Percentiles rank a stretch among this genome's conserved stretches.
These are phyloP conservation scores for Ascochyta viciae-villosae DNA, from an alignment of 2,329 filamentous ascomycete species.

Conservation along the genomic window DNA sequence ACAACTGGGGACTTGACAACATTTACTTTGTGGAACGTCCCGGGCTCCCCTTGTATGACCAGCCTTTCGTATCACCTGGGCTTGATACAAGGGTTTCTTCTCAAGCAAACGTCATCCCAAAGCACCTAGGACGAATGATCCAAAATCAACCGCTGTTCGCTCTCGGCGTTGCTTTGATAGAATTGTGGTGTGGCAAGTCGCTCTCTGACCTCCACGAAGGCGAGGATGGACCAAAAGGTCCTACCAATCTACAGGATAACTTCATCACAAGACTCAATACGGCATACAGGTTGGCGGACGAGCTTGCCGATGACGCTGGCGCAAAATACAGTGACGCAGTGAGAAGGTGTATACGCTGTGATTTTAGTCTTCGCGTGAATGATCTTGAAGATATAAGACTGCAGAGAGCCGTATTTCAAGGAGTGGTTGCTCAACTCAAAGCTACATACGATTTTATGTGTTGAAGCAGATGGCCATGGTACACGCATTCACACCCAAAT, in stretches of 20 bases:
- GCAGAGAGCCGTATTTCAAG: constrained; percentile 38
- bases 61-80: background rate
- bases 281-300: constrained; percentile 28
- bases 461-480: background rate
- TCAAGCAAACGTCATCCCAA: background rate
- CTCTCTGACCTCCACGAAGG: constrained; percentile 28
- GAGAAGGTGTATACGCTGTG: constrained; percentile 41
- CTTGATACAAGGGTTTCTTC: background rate
- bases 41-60: constrained; percentile 20
- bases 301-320: constrained; percentile 38
- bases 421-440: constrained; percentile 39
- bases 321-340: constrained; percentile 41
- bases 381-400: constrained; percentile 39
- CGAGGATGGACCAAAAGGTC: constrained; percentile 14
- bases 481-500: background rate
- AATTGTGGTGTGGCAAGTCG: constrained; percentile 42
- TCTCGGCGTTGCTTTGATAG: constrained; percentile 43
- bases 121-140: constrained; percentile 33
- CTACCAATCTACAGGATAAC: background rate
- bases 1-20: constrained; percentile 31
- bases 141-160: constrained; percentile 44
- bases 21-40: constrained; percentile 31
- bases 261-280: constrained; percentile 1
- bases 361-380: constrained; percentile 34
- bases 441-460: constrained; percentile 29